Base-by-base conservation (phyloP, 2,329 filamentous ascomycete species). In the Hypoxylon sp. region DNA sequence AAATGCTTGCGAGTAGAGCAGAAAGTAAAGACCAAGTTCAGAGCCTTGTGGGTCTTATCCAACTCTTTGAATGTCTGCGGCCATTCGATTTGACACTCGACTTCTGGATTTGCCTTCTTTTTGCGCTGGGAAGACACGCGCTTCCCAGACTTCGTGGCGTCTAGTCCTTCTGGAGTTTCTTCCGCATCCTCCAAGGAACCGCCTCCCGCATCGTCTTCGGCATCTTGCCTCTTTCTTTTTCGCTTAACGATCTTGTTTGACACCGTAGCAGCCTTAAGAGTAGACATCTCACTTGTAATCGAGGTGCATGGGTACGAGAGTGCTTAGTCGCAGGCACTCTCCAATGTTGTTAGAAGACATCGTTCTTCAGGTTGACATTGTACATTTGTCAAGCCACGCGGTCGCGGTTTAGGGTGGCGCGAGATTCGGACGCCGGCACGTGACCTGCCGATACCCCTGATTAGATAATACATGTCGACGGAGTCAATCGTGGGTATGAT, bases 21-120 rank as follows among this genome's bases (percentile, higher is more conserved):
- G 77, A 99, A 98, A 0, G 96, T 98, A 74, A 93, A 97, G 0
- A 98, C 93, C 1, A 98, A 82, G 74, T 97, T 99, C 65, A 99
- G 82, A 1, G 96, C 95, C 67, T 90, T 88, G 77, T 98, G 92
- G 0, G 90, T 92, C 77, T 90, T 90, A 25, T 91, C 89, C 7
- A 98, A 85, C 45, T 84, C 83, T 62, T 88, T 90, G 78, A 98
- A 93, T 49, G 86, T 83, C 1, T 88, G 85, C 0, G 94, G 94
- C 94, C 95, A 98, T 52, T 82, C 80, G 28, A 83, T 80, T 23
- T 75, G 66, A 60, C 81, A 82, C 7, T 77, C 70, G n/a, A 77
- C 72, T 9, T 65, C 41, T 11, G 65, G 11, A 21, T 63, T 71
- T n/a, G 52, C 50, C 68, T 68, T 77, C 64, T 74, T 70, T 36